These are phyloP conservation scores for Liquidambar formosana DNA, from an alignment of 164 flowering plant species.

Conservation along the genomic window DNA sequence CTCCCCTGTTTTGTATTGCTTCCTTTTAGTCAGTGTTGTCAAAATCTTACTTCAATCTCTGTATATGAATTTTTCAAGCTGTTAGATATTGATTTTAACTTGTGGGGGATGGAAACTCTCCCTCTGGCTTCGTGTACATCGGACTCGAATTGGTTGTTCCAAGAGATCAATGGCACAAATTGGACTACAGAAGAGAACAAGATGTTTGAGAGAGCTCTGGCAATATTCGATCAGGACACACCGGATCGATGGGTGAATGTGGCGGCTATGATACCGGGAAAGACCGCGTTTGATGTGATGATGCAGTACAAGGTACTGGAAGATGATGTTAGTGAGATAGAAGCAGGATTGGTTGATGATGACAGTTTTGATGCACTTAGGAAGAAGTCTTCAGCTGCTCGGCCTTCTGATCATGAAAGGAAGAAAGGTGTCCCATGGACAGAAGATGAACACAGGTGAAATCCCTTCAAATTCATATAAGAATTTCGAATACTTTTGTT, in stretches of 20 bases:
- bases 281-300: slow-evolving; percentile 16
- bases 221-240: slow-evolving; percentile 10
- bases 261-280: slow-evolving; percentile 18
- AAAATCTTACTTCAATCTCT: too few relatives aligned
- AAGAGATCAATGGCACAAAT: slow-evolving; percentile 19
- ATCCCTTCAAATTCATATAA: neutral
- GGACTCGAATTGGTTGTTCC: slow-evolving; percentile 22
- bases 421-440: slow-evolving; percentile 72
- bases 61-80: neutral
- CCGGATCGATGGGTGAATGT: slow-evolving; percentile 17
- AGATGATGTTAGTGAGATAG: slow-evolving; percentile 16
- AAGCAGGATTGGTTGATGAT: slow-evolving; percentile 14
- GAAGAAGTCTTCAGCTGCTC: slow-evolving; percentile 25
- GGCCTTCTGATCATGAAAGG: slow-evolving; percentile 43
- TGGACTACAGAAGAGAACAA: slow-evolving; percentile 69
- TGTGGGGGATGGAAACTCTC: slow-evolving; percentile 34
- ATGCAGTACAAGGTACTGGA: slow-evolving; percentile 17
- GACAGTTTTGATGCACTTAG: slow-evolving; percentile 10
- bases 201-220: slow-evolving; percentile 16
- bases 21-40: too few relatives aligned
- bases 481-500: too few relatives aligned
- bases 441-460: slow-evolving; percentile 53
- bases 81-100: neutral
- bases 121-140: slow-evolving; percentile 23
- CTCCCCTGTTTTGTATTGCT: neutral